A percentile compares a stretch with the other conserved stretches of the same genome.
phyloP scores from a whole-genome alignment of 2,329 filamentous ascomycete species.

The Coniella vitis region DNA sequence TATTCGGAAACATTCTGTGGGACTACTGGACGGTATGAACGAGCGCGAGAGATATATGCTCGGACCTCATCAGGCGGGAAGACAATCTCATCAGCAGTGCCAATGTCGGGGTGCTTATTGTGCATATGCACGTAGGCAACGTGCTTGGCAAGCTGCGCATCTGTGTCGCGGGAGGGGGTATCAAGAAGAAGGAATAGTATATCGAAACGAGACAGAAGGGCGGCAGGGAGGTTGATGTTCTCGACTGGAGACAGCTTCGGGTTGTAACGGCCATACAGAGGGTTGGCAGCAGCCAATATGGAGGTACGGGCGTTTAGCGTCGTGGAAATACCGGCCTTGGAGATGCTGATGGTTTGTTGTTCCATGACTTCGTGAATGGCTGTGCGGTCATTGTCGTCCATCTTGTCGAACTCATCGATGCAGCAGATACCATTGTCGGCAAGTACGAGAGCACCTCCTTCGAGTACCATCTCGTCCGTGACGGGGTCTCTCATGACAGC shows the following conservation, averaged over 20 bases:
- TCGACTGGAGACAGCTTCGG: conserved; percentile 94
- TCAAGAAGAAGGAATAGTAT: conserved; percentile 95
- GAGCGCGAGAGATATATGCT: conserved; percentile 89
- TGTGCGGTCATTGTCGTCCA: conserved; percentile 77
- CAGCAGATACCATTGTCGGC: conserved; percentile 82
- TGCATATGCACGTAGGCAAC: conserved; percentile 97
- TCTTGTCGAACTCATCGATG: conserved; percentile 85
- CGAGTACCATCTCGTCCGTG: conserved; percentile 77
- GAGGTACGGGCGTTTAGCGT: conserved; percentile 94
- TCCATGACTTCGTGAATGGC: conserved; percentile 88
- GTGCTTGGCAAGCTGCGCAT: conserved; percentile 91
- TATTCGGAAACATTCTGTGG: conserved; percentile 86
- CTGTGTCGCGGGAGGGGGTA: conserved; percentile 79
- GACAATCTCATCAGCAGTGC: conserved; percentile 50
- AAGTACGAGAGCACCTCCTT: conserved; percentile 71
- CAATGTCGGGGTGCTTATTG: conserved; percentile 78
- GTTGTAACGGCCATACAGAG: conserved; percentile 96
- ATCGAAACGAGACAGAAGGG: conserved; percentile 93
- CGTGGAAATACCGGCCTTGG: conserved; percentile 62
- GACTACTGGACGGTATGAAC: conserved; percentile 80
- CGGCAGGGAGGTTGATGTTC: conserved; percentile 98
- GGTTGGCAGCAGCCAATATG: conserved; percentile 93
- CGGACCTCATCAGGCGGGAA: conserved; percentile 91
- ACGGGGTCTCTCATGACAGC: conserved; percentile 80
- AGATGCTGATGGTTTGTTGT: conserved; percentile 80